These are phyloP conservation scores for Pythium rhizo-oryzae DNA, from an alignment of 352 stramenopile genomes.

Conservation along the genomic window DNA sequence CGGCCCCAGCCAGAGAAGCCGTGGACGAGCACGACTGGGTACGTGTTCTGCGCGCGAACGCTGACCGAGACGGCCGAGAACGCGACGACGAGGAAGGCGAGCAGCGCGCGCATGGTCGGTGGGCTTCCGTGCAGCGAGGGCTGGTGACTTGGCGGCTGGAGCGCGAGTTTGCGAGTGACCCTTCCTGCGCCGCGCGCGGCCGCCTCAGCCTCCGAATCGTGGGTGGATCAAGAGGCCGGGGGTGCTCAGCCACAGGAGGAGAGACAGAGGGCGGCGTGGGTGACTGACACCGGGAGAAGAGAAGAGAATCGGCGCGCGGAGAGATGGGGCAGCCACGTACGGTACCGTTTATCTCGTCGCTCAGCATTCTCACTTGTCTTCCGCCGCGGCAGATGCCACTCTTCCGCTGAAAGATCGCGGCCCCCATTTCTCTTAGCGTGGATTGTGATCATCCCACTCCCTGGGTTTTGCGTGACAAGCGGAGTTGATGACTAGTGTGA, in stretches of 20 bases:
- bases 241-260: neutral
- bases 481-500: too few relatives aligned
- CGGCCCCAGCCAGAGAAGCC: constrained; percentile 30
- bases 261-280: neutral
- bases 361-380: neutral
- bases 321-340: neutral
- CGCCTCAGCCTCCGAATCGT: too few relatives aligned
- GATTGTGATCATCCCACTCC: neutral
- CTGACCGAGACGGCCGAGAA: constrained; percentile 1
- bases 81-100: constrained; percentile 14
- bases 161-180: neutral
- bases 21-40: constrained; percentile 37
- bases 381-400: neutral
- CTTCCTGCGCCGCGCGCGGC: too few relatives aligned
- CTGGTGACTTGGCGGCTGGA: neutral
- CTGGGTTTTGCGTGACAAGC: neutral
- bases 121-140: neutral
- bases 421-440: constrained; percentile 6
- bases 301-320: neutral
- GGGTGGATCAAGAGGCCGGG: too few relatives aligned
- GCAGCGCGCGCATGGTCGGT: neutral
- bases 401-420: neutral
- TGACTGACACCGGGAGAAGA: neutral
- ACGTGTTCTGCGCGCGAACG: constrained; percentile 25
- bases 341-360: neutral